These are phyloP conservation scores for Mycena floridula DNA, from an alignment of 768 basidiomycete species.

Conservation along the genomic window DNA sequence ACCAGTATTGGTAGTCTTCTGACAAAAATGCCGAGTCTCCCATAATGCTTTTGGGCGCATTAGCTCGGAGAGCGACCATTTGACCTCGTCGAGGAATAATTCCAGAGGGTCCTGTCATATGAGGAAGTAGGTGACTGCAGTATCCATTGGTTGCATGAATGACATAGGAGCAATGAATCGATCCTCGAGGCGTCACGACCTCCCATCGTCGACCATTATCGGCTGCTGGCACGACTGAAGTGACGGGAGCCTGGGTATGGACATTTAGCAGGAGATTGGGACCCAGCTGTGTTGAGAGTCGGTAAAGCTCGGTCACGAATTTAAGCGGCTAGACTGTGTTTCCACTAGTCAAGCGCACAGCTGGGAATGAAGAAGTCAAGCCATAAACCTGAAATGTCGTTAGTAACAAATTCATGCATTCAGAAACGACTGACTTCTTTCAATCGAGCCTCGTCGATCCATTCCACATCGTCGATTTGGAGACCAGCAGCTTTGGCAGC, in stretches of 20 bases:
- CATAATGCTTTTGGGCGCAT: conserved; percentile 30
- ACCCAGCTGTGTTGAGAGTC: conserved; percentile 15
- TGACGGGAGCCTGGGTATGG: conserved; percentile 73
- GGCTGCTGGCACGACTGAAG: conserved; percentile 26
- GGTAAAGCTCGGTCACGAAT: conserved; percentile 63
- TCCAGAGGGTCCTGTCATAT: conserved; percentile 22
- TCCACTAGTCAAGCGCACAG: conserved; percentile 44
- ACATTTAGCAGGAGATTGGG: conserved; percentile 19
- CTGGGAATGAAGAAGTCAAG: too few species aligned
- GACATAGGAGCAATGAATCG: conserved; percentile 38
- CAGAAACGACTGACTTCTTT: conserved; percentile 29
- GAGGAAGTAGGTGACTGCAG: conserved; percentile 49
- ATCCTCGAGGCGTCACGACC: conserved; percentile 42
- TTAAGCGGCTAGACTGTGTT: conserved; percentile 72
- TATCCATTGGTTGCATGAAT: conserved; percentile 67
- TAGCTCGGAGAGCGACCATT: conserved; percentile 35
- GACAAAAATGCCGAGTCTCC: conserved; percentile 41
- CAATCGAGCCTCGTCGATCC: conserved; percentile 42
- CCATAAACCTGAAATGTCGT: too few species aligned
- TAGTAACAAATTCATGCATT: too few species aligned
- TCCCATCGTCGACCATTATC: conserved; percentile 24
- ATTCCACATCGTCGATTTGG: conserved; percentile 35
- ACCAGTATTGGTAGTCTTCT: conserved; percentile 72
- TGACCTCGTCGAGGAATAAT: conserved; percentile 52
- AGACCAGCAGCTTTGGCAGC: conserved; percentile 50